Percentiles rank a stretch among this genome's conserved stretches.
Conservation (phyloP, 805 yeast species). For the Saccharomycopsis oosterbeekiorum region DNA sequence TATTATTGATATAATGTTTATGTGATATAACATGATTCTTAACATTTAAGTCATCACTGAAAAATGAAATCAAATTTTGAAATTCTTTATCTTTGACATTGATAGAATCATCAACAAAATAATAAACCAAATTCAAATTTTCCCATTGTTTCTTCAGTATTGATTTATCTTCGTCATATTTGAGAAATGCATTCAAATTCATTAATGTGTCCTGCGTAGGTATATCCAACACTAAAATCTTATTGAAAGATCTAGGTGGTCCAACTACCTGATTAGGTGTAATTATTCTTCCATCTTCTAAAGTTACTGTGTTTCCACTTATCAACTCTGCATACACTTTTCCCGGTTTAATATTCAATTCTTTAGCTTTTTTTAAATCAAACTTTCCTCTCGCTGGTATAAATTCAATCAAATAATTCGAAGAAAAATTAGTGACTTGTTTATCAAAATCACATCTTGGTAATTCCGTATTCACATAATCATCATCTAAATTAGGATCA, state of each 20-base stretch:
- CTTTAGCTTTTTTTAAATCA: constrained; percentile 50
- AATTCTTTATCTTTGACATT: constrained; percentile 37
- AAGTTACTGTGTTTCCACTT: constrained; percentile 45
- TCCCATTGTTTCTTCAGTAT: constrained; percentile 11
- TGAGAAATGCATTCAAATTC: constrained; percentile 6
- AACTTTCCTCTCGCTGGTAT: constrained; percentile 71
- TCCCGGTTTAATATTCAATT: constrained; percentile 62
- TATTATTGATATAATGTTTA: constrained; percentile 49
- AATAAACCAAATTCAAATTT: constrained; percentile 52
- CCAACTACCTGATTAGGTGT: constrained; percentile 66
- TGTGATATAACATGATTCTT: constrained; percentile 65
- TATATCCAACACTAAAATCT: constrained; percentile 62
- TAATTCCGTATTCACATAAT: constrained; percentile 28
- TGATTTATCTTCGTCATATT: not conserved
- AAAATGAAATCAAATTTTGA: constrained; percentile 33
- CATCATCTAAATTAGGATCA: constrained; percentile 29
- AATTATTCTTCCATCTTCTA: constrained; percentile 50
- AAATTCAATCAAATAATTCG: constrained; percentile 61
- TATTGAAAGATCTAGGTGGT: constrained; percentile 45
- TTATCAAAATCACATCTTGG: constrained; percentile 22
- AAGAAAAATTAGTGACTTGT: constrained; percentile 28
- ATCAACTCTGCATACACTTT: constrained; percentile 48
- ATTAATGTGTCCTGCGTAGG: constrained; percentile 44
- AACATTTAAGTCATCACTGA: constrained; percentile 35
- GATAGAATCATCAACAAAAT: constrained; percentile 59